Base-by-base conservation (phyloP, 148 eudicot species). In the Tetragonia tetragonoides region DNA sequence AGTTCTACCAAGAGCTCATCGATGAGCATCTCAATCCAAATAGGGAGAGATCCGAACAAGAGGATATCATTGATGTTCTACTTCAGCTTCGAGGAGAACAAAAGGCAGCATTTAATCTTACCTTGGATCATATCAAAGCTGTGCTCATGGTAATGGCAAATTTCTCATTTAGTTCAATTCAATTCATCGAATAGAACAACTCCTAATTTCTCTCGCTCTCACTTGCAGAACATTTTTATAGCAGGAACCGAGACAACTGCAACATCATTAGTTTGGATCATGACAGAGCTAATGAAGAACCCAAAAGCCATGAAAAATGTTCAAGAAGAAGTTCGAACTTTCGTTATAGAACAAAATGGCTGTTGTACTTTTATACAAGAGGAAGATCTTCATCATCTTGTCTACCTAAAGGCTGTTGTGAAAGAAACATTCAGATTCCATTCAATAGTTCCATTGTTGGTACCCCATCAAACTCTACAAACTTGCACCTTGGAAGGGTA, bases 181-280 rank as follows among this genome's bases (percentile, higher is more conserved):
- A 28, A 28, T 28, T 28, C 34, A 28, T 28, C 34, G 34, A 28
- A 28, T 28, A 28, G 34, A 28, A 28, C 34, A 28, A 28, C 34
- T 28, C 34, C 34, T 28, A 28, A 28, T 34, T 5, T 37, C 20
- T 9, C 53, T 21, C 24, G 62, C 16, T 40, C 59, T 54, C 15
- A 17, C 51, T 10, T 6, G 21, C 63, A 79, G 85, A 41, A 75
- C 54, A 66, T 84, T 40, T 70, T 81, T 42, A 21, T 79, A 41
- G 87, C 75, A 61, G 87, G 87, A 76, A 81, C 84, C 12, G 87
- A 86, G n/a, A 78, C 88, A 38, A 81, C 69, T 68, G 73, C 84
- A 10, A 51, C 70, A 0, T 72, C 75, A 28, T 39, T 86, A 7
- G 47, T 80, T 17, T 81, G 88, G 88, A 73, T 84, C 20, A 86